These are phyloP conservation scores for Dioscorea alata DNA, from an alignment of 106 monocot species.

Conservation along the genomic window DNA sequence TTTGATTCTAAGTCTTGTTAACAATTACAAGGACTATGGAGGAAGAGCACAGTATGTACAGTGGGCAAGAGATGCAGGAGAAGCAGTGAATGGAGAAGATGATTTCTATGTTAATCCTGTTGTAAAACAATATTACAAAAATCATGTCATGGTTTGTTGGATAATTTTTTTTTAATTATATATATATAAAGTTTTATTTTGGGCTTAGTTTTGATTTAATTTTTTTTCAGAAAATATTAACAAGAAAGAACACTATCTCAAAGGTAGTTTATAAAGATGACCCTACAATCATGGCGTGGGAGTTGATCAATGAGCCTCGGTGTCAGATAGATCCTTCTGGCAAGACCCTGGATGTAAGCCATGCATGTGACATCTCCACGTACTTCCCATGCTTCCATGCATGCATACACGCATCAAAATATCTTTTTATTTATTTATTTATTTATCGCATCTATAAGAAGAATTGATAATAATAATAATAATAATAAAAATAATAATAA, in stretches of 20 bases:
- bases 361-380: background rate
- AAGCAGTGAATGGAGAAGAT: conserved; percentile 21
- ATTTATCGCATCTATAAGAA: too few relatives aligned
- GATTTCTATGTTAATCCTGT: conserved; percentile 45
- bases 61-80: conserved; percentile 35
- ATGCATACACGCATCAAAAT: too few relatives aligned
- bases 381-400: background rate
- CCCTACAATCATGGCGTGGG: conserved; percentile 53
- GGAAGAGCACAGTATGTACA: conserved; percentile 41
- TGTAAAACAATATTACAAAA: conserved; percentile 43
- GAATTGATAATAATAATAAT: too few relatives aligned
- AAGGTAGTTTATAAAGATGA: conserved; percentile 42
- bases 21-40: conserved; percentile 47
- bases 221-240: conserved; percentile 25
- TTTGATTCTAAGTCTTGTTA: conserved; percentile 38
- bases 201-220: background rate
- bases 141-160: conserved; percentile 31
- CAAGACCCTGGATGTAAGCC: conserved; percentile 24
- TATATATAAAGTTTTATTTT: too few relatives aligned
- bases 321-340: conserved; percentile 37
- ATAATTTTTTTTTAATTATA: too few relatives aligned
- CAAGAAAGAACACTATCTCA: conserved; percentile 32
- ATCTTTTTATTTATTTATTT: too few relatives aligned
- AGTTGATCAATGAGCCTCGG: conserved; percentile 52
- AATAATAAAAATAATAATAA: too few relatives aligned